phyloP scores from a whole-genome alignment of 2,329 filamentous ascomycete genomes.

The Colletotrichum sp. region DNA sequence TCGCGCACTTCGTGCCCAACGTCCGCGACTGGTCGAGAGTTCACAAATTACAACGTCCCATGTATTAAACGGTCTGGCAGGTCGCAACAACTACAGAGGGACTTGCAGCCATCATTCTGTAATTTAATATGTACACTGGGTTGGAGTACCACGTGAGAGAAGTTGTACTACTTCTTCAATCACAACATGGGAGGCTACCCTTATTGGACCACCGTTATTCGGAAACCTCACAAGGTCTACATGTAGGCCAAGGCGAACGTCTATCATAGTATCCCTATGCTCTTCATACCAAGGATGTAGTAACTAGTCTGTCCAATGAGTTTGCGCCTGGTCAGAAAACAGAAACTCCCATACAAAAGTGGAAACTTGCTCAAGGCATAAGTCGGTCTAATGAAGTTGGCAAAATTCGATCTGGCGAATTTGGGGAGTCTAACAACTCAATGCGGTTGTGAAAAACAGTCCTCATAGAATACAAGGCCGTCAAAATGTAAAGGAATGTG shows the following conservation, averaged over 20 bases:
- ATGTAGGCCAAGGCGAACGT: not conserved
- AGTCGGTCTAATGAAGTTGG: not conserved
- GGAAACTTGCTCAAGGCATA: not conserved
- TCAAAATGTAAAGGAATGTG: not conserved
- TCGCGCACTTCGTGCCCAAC: not conserved
- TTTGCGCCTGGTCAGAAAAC: not conserved
- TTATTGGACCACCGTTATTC: not conserved
- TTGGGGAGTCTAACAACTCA: not conserved
- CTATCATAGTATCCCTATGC: not conserved
- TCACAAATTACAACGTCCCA: not conserved
- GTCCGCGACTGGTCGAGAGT: not conserved
- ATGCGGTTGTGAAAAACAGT: accelerated
- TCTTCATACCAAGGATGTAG: not conserved
- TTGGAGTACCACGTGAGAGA: not conserved
- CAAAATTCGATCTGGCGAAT: not conserved
- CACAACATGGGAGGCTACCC: not conserved
- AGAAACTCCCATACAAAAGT: not conserved
- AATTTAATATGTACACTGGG: not conserved
- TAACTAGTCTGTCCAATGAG: not conserved
- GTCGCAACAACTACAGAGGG: not conserved
- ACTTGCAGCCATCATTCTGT: not conserved
- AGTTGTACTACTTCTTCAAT: not conserved
- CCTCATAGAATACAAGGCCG: not conserved
- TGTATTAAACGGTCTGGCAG: not conserved
- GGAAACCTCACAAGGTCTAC: not conserved